Evolutionary conservation across 2,329 filamentous ascomycete genomes (phyloP).

Genomic region (Fusarium buxicola): DNA sequence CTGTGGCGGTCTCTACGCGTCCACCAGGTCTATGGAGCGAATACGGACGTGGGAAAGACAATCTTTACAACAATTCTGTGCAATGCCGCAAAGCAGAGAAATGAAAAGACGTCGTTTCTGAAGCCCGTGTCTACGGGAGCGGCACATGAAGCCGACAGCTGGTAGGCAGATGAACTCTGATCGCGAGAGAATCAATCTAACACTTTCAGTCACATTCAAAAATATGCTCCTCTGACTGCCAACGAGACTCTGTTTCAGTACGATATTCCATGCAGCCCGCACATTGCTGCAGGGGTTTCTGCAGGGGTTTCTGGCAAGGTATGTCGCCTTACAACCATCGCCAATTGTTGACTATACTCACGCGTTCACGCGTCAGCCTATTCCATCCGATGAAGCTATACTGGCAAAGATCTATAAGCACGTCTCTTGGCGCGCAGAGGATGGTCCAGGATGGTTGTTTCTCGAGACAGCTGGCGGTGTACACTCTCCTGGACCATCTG

Average conservation of each 20-base stretch:
- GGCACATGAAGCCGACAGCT: constrained; percentile 74
- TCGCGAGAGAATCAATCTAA: not conserved
- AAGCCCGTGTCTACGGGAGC: constrained; percentile 87
- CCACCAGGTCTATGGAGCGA: constrained; percentile 84
- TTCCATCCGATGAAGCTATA: constrained; percentile 63
- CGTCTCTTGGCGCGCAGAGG: constrained; percentile 52
- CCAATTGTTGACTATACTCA: constrained; percentile 7
- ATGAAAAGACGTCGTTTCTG: constrained; percentile 70
- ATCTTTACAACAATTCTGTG: constrained; percentile 80
- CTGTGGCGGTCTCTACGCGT: constrained; percentile 76
- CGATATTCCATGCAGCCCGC: constrained; percentile 79
- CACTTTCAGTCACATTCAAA: constrained; percentile 69
- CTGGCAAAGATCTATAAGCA: constrained; percentile 58
- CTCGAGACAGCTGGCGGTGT: constrained; percentile 87
- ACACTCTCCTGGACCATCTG: constrained; percentile 81
- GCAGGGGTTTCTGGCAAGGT: constrained; percentile 63
- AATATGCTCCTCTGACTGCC: constrained; percentile 64
- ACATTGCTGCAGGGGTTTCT: constrained; percentile 73
- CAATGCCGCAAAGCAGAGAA: constrained; percentile 62
- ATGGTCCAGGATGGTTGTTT: constrained; percentile 71
- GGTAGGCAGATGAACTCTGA: constrained; percentile 54
- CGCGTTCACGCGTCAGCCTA: constrained; percentile 56
- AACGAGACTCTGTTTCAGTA: constrained; percentile 76
- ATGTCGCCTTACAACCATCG: too few relatives aligned
- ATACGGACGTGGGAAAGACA: constrained; percentile 88